These are phyloP conservation scores for Populus euphratica DNA, from an alignment of 345 rosid species.

Conservation along the genomic window DNA sequence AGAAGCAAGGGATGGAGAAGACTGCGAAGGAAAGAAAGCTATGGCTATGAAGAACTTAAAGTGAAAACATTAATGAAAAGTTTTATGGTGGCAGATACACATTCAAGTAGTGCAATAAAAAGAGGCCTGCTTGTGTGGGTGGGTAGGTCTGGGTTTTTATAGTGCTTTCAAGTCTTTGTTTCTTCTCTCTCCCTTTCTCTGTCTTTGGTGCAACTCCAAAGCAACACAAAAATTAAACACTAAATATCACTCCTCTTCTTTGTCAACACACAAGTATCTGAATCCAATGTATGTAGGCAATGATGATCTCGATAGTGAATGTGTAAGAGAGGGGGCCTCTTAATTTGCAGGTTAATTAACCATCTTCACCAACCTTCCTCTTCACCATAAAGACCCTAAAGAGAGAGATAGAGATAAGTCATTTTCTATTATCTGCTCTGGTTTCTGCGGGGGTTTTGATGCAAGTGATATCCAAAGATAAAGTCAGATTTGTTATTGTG, in stretches of 20 bases:
- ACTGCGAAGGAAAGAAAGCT: conserved; percentile 52
- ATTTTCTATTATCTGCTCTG: conserved; percentile 11
- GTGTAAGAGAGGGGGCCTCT: conserved; percentile 23
- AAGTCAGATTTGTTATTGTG: conserved; percentile 13
- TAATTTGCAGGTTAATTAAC: conserved; percentile 34
- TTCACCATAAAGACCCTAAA: conserved; percentile 37
- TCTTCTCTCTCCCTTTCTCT: conserved; percentile 7
- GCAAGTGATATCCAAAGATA: conserved; percentile 12
- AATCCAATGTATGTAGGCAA: conserved; percentile 41
- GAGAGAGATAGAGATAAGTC: conserved; percentile 15
- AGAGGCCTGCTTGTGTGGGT: conserved; percentile 44
- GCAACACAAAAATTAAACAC: neutral
- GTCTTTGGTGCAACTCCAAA: conserved; percentile 24
- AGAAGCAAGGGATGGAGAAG: conserved; percentile 22
- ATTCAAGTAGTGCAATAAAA: conserved; percentile 87
- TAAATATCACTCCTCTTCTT: neutral
- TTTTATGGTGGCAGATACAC: conserved; percentile 66
- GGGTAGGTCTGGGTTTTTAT: conserved; percentile 77
- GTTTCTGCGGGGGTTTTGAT: conserved; percentile 28
- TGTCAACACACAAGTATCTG: conserved; percentile 5
- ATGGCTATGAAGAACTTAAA: conserved; percentile 4
- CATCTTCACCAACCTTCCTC: conserved; percentile 50
- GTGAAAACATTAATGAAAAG: conserved; percentile 44
- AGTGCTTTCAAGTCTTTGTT: conserved; percentile 33
- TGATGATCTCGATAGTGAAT: conserved; percentile 50